phyloP scores from a whole-genome alignment of 257 asterid genomes.

The Nicotiana tabacum region DNA sequence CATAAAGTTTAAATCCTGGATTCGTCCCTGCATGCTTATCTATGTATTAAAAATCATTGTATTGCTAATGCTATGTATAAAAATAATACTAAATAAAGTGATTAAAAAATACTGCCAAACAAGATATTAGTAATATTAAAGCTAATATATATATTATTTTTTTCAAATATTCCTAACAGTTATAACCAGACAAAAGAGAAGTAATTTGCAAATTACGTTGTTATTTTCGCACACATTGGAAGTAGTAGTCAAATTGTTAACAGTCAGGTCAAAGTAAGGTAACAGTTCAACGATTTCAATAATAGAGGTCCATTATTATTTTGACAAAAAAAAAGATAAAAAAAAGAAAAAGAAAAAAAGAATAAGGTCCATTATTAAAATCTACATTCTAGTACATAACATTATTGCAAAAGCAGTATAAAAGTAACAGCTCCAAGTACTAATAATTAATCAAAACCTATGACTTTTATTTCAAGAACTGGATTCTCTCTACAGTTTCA shows the following conservation, averaged over 20 bases:
- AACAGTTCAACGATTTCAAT: not conserved
- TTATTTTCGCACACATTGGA: not conserved
- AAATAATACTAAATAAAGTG: too few relatives aligned
- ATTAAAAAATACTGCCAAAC: too few relatives aligned
- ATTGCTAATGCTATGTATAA: too few relatives aligned
- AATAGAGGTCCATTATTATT: not conserved
- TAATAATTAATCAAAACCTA: not conserved
- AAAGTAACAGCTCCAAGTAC: not conserved
- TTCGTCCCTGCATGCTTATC: too few relatives aligned
- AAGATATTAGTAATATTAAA: too few relatives aligned
- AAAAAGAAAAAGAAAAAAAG: not conserved
- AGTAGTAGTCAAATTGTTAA: not conserved
- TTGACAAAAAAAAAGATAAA: not conserved
- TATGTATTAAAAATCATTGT: too few relatives aligned
- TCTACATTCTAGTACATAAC: not conserved
- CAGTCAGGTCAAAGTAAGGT: not conserved
- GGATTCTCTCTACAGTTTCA: not conserved
- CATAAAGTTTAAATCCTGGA: too few relatives aligned
- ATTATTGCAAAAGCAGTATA: not conserved
- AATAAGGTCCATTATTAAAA: not conserved
- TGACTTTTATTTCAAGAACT: not conserved
- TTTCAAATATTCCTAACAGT: not conserved
- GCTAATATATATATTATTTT: too few relatives aligned
- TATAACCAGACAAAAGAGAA: not conserved
- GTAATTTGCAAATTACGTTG: not conserved